These are phyloP conservation scores for Pythium guiyangense DNA, from an alignment of 352 stramenopile genomes.

Conservation along the genomic window DNA sequence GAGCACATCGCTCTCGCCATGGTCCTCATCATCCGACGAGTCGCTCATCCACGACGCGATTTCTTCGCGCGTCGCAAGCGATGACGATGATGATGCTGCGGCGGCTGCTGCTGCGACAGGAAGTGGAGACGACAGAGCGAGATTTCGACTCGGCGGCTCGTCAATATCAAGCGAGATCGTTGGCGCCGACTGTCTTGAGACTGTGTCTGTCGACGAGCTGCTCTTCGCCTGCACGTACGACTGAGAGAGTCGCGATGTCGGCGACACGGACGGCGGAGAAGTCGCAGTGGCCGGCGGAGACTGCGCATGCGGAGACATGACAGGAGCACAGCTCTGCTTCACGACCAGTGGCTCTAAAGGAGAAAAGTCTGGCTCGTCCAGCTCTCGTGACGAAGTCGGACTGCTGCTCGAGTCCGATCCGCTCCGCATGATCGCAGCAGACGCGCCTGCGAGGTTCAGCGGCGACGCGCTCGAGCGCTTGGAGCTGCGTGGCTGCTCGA, in stretches of 20 bases:
- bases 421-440: slow-evolving; percentile 12
- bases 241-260: slow-evolving; percentile 1
- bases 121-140: background rate
- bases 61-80: too few species aligned
- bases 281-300: too few species aligned
- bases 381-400: background rate
- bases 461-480: slow-evolving; percentile 1
- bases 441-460: slow-evolving; percentile 8
- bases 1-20: background rate
- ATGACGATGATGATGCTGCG: too few species aligned
- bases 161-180: slow-evolving; percentile 1
- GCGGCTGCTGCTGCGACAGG: background rate
- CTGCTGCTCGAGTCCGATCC: background rate
- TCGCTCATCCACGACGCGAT: background rate
- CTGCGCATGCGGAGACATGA: background rate
- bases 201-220: background rate
- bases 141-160: background rate
- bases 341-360: background rate
- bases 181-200: background rate
- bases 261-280: background rate
- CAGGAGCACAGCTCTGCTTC: background rate
- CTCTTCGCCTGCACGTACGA: background rate
- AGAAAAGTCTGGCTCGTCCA: background rate
- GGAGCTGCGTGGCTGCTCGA: background rate
- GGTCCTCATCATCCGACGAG: background rate